These are phyloP conservation scores for Stachybotrys echinatus DNA, from an alignment of 2,329 filamentous ascomycete species.

Conservation along the genomic window DNA sequence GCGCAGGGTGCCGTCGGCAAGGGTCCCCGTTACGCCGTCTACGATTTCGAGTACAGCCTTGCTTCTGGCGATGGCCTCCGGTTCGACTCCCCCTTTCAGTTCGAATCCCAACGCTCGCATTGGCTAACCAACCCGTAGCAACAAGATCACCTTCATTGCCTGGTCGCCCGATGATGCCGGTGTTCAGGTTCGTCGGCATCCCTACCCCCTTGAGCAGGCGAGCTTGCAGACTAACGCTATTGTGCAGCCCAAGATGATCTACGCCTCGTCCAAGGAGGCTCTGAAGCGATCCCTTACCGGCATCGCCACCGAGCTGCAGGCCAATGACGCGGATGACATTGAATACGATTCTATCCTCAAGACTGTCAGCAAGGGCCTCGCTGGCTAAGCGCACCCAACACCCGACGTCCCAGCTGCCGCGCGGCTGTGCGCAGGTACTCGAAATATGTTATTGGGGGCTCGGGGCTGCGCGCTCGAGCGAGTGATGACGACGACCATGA, in stretches of 20 bases:
- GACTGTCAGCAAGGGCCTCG: slow-evolving; percentile 58
- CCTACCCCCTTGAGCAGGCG: slow-evolving; percentile 1
- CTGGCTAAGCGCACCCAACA: slow-evolving; percentile 31
- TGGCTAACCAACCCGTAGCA: slow-evolving; percentile 38
- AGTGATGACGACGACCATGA: slow-evolving; percentile 15
- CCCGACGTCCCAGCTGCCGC: slow-evolving; percentile 8
- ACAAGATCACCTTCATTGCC: slow-evolving; percentile 74
- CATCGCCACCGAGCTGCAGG: slow-evolving; percentile 72
- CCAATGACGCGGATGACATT: slow-evolving; percentile 79
- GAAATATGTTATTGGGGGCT: slow-evolving; percentile 15
- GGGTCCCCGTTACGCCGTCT: slow-evolving; percentile 78
- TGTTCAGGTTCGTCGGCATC: slow-evolving; percentile 57
- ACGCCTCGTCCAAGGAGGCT: slow-evolving; percentile 82
- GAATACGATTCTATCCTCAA: slow-evolving; percentile 68
- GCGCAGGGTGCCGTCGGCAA: slow-evolving; percentile 51
- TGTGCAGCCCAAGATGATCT: slow-evolving; percentile 76
- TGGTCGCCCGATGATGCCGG: slow-evolving; percentile 79
- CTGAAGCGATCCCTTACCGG: slow-evolving; percentile 76
- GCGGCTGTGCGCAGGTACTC: slow-evolving; percentile 15
- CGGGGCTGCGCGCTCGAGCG: slow-evolving; percentile 9
- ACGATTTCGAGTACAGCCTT: slow-evolving; percentile 75
- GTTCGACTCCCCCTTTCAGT: slow-evolving; percentile 32
- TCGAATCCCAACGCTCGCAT: not conserved
- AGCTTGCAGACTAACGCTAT: slow-evolving; percentile 2
- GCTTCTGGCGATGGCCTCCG: slow-evolving; percentile 67